phyloP scores from a whole-genome alignment of 2,329 filamentous ascomycete species.

The Fusarium sp. region DNA sequence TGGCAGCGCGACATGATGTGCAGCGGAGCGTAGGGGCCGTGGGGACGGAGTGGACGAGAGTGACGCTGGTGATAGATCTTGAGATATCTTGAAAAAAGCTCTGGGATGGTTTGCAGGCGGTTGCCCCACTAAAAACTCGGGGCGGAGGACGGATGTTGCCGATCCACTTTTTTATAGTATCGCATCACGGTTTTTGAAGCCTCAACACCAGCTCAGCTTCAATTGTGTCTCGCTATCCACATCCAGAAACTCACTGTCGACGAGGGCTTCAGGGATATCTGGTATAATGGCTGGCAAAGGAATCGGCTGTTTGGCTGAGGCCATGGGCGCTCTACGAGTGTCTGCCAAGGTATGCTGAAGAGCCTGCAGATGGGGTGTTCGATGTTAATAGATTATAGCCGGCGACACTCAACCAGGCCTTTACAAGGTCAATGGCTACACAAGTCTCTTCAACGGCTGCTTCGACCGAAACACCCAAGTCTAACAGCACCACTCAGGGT shows the following conservation, averaged over 20 bases:
- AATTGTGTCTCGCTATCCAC: slow-evolving; percentile 13
- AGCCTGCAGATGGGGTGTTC: slow-evolving; percentile 21
- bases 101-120: slow-evolving; percentile 37
- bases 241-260: slow-evolving; percentile 21
- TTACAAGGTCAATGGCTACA: slow-evolving; percentile 70
- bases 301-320: slow-evolving; percentile 65
- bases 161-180: slow-evolving; percentile 44
- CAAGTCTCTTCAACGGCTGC: slow-evolving; percentile 57
- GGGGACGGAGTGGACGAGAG: slow-evolving; percentile 22
- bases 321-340: slow-evolving; percentile 64
- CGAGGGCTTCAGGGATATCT: background rate
- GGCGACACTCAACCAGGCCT: slow-evolving; percentile 55
- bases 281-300: slow-evolving; percentile 61
- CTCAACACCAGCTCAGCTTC: slow-evolving; percentile 23
- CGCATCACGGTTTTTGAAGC: slow-evolving; percentile 48
- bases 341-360: slow-evolving; percentile 56
- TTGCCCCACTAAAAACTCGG: slow-evolving; percentile 50
- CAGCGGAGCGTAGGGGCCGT: slow-evolving; percentile 27
- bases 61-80: slow-evolving; percentile 25
- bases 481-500: slow-evolving; percentile 45
- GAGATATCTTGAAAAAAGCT: slow-evolving; percentile 49
- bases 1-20: slow-evolving; percentile 70
- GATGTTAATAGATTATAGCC: slow-evolving; percentile 48
- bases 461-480: slow-evolving; percentile 51
- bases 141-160: slow-evolving; percentile 48